Percentiles rank a stretch among this genome's conserved stretches.
phyloP scores from a whole-genome alignment of 805 yeast genomes.

The Saccharomyces jurei region DNA sequence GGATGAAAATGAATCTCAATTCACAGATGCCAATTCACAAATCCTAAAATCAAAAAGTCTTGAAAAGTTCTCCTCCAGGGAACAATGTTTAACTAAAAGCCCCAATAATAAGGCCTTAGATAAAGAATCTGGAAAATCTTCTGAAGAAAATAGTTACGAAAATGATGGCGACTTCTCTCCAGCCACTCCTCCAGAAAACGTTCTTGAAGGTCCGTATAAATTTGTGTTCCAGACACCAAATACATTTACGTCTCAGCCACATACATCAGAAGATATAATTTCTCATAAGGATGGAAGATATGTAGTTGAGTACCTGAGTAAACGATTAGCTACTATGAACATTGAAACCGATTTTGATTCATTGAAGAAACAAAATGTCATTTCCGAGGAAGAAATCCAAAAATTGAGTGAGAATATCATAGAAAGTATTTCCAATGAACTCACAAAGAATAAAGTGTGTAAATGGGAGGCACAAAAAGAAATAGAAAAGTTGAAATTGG shows the following conservation, averaged over 20 bases:
- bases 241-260: constrained; percentile 4
- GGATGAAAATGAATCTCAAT: background rate
- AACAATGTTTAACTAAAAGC: background rate
- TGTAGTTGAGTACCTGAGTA: background rate
- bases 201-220: constrained; percentile 15
- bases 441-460: background rate
- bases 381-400: constrained; percentile 1
- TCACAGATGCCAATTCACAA: background rate
- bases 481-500: background rate
- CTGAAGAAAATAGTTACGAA: background rate
- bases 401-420: background rate
- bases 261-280: constrained; percentile 1
- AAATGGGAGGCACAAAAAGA: background rate
- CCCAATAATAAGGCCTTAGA: background rate
- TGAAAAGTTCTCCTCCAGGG: background rate
- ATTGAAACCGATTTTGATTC: constrained; percentile 4
- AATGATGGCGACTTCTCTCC: constrained; percentile 13
- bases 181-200: constrained; percentile 14
- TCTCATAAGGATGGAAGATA: background rate
- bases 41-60: background rate
- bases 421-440: background rate
- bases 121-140: background rate
- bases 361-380: constrained; percentile 2
- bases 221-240: constrained; percentile 20
- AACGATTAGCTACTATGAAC: background rate